Evolutionary conservation across 345 rosid genomes (phyloP), one percentile per base, ranked within the genome.

Genomic region (Ceriops tagal): DNA sequence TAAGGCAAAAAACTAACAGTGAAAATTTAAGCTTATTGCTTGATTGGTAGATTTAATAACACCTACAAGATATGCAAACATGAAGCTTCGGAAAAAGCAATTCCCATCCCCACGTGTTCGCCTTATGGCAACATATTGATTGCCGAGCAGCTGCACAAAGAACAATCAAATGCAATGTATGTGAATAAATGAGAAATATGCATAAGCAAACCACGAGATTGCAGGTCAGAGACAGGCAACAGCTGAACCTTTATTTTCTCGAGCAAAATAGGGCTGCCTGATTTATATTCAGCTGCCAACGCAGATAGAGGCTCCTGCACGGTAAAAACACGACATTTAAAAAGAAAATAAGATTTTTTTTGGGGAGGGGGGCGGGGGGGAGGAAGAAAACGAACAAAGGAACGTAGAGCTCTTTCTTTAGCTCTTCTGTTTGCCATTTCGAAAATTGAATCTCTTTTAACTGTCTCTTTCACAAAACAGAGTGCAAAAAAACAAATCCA

Each of bases 41-140:
- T 24, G 59, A 56, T 56, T 13, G 19, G 8, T 6, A 27, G 18
- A 39, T 4, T 55, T 3, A 22, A 8, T 28, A 69, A 30, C 61
- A 73, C 90, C 70, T 90, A 92, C 98, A 70, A 96, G 98, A 81
- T 96, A 96, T 1, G 98, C 81, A 74, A 92, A 92, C 99, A 92
- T 92, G 75, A 95, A 92, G 77, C 98, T 82, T 19, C 97, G 89
- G 75, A 96, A 96, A 77, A 96, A 96, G 85, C 99, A 96, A 71
- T 96, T 96, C 52, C 99, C 99, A 84, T 96, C 99, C 6, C 99
- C 99, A 30, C 95, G 84, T 22, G 99, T 88, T 78, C 99, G 80
- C 80, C 99, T 79, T 66, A 96, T 92, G 70, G 86, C 90, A 62
- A 60, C 84, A 82, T 88, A 90, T 69, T 82, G 88, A 64, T 80